Evolutionary conservation across 805 yeast genomes (phyloP), one percentile per base, ranked within the genome.

Genomic region (Yarrowia sp.): DNA sequence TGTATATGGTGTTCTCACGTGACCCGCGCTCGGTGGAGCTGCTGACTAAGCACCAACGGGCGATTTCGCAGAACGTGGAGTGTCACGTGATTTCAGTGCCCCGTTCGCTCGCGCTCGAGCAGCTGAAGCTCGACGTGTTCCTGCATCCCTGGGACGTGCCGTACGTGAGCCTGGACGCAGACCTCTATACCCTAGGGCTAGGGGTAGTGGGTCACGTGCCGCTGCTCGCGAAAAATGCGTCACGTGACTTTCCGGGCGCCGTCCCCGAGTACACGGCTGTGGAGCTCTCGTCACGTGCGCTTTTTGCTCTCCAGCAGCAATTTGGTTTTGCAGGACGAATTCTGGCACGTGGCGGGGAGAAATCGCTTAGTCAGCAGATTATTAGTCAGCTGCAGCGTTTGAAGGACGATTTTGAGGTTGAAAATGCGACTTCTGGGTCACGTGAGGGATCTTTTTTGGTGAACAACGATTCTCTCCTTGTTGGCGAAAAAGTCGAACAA

Each of bases 401-500:
- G 10, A 58, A 58, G 14, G 64, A 58, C 36, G 50, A 40, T 2
- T 17, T 12, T 10, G 64, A 58, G 33, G 64, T 42, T 3, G 64
- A 58, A 17, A 9, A 36, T 5, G 64, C 64, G 2, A 6, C 9
- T 17, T 43, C 50, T 1, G 50, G 40, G n/a, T 43, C 42, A 12
- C 64, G 64, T 19, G 66, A 61, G 38, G 10, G 17, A 2, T 17
- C 20, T 4, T 61, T 61, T 17, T 13, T 36, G n/a, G 30, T 46
- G 9, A 7, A 15, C n/a, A 19, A 61, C 30, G 66, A 47, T 12
- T 20, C 43, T 0, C 55, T 61, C 0, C 75, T 77, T 58, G 70
- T 72, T 1, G 80, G 80, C 14, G 69, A 74, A 8, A 69, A 70
- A 3, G 71, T 80, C 36, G 83, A 80, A 64, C 96, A 94, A 73